Conservation (phyloP, 2,329 filamentous ascomycete genomes). For the Fusarium sp. region DNA sequence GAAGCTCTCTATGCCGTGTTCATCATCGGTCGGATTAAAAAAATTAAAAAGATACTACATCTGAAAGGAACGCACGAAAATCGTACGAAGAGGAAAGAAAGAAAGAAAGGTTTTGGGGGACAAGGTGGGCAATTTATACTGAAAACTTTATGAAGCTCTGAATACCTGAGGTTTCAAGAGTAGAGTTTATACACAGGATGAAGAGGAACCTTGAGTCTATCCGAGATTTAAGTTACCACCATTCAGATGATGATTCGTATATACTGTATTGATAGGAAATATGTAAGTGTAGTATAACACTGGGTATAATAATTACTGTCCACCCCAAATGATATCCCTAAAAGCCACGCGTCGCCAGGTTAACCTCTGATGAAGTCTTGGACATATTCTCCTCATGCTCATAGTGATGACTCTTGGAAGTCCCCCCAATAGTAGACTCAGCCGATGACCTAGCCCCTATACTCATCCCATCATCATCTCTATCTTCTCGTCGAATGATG, state of each 20-base stretch:
- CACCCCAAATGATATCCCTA: background rate
- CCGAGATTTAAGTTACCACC: background rate
- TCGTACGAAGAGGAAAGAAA: background rate
- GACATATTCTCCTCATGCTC: slow-evolving; percentile 40
- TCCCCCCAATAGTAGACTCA: slow-evolving; percentile 25
- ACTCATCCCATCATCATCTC: slow-evolving; percentile 38
- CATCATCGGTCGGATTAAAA: background rate
- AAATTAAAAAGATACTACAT: background rate
- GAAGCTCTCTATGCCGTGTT: background rate
- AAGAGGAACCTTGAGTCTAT: background rate
- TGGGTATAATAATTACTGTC: slow-evolving; percentile 34
- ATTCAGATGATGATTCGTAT: background rate
- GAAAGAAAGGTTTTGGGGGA: background rate
- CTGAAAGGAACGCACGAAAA: background rate
- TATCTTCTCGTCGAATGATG: slow-evolving; percentile 34
- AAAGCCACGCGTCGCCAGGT: slow-evolving; percentile 41
- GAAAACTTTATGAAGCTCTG: accelerated
- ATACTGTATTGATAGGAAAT: background rate
- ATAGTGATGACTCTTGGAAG: slow-evolving; percentile 13
- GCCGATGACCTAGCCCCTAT: slow-evolving; percentile 33
- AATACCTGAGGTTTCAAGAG: background rate
- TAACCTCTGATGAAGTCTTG: slow-evolving; percentile 45
- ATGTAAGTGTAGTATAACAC: background rate
- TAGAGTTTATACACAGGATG: background rate
- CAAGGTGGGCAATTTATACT: background rate